A percentile compares a stretch with the other conserved stretches of the same genome.
Evolutionary conservation across 805 yeast species (phyloP).

Genomic region (Candida succiphila): DNA sequence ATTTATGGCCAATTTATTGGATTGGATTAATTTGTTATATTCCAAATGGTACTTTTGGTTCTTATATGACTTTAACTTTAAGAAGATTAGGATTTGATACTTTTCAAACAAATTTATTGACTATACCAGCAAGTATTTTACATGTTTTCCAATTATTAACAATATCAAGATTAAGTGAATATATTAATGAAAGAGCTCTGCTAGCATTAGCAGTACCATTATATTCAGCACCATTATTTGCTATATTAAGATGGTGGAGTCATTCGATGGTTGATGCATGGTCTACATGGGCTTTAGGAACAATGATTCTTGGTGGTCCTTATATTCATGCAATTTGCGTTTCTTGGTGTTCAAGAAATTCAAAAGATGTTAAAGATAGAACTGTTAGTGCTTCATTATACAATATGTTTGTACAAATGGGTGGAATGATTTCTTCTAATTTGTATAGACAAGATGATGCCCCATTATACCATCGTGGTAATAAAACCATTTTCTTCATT

Average conservation of each 20-base stretch:
- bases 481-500: constrained; percentile 28
- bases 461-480: constrained; percentile 55
- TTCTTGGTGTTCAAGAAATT: constrained; percentile 52
- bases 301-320: constrained; percentile 29
- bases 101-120: constrained; percentile 38
- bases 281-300: constrained; percentile 13
- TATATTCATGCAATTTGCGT: constrained; percentile 46
- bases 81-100: constrained; percentile 41
- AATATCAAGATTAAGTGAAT: constrained; percentile 28
- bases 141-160: constrained; percentile 25
- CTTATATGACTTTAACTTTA: constrained; percentile 40
- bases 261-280: constrained; percentile 17
- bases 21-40: constrained; percentile 32
- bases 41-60: constrained; percentile 25
- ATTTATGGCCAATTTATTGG: constrained; percentile 45
- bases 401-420: constrained; percentile 56
- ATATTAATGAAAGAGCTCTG: constrained; percentile 17
- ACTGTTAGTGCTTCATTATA: constrained; percentile 58
- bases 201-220: constrained; percentile 14
- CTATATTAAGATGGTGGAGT: constrained; percentile 17
- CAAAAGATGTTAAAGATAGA: constrained; percentile 53
- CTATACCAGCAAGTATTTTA: constrained; percentile 38
- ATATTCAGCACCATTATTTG: constrained; percentile 16
- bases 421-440: constrained; percentile 42
- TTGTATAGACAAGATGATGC: constrained; percentile 47